Evolutionary conservation across 2,329 filamentous ascomycete genomes (phyloP).

Genomic region (Polytolypa hystricis): DNA sequence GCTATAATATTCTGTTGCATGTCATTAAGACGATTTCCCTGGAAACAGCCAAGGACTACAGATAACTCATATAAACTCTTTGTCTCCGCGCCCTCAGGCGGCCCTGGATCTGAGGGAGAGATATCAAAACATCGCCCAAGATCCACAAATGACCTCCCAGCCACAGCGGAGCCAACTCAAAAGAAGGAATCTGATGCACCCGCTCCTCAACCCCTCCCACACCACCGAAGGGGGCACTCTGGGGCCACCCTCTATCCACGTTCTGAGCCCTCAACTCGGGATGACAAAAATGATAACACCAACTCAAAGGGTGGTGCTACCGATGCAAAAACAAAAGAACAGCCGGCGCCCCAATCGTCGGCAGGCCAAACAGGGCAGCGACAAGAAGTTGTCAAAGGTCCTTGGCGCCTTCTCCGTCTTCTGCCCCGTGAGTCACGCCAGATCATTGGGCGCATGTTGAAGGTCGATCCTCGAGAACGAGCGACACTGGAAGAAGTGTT

Average conservation of each 20-base stretch:
- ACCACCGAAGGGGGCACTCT: background rate
- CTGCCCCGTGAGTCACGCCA: slow-evolving; percentile 81
- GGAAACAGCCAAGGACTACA: slow-evolving; percentile 84
- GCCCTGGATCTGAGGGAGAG: slow-evolving; percentile 37
- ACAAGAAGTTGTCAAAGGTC: slow-evolving; percentile 77
- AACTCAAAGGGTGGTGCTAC: slow-evolving; percentile 2
- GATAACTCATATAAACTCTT: slow-evolving; percentile 96
- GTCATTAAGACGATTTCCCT: slow-evolving; percentile 87
- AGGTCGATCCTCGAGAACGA: slow-evolving; percentile 70
- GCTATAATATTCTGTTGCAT: slow-evolving; percentile 99
- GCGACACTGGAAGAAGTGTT: slow-evolving; percentile 80
- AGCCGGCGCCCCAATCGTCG: slow-evolving; percentile 7
- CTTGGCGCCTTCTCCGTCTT: slow-evolving; percentile 78
- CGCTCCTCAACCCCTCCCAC: slow-evolving; percentile 1
- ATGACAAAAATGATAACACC: background rate
- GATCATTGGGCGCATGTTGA: slow-evolving; percentile 86
- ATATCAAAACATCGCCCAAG: slow-evolving; percentile 23
- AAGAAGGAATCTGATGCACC: slow-evolving; percentile 12
- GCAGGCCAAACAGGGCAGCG: slow-evolving; percentile 20
- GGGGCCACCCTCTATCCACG: background rate
- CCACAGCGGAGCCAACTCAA: slow-evolving; percentile 10
- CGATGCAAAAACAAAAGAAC: slow-evolving; percentile 14
- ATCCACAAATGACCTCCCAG: slow-evolving; percentile 26
- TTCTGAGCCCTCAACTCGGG: background rate
- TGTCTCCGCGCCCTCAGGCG: slow-evolving; percentile 70